These are phyloP conservation scores for Backusella australiensis DNA, from an alignment of 192 early-diverging fungal genomes.

Conservation along the genomic window DNA sequence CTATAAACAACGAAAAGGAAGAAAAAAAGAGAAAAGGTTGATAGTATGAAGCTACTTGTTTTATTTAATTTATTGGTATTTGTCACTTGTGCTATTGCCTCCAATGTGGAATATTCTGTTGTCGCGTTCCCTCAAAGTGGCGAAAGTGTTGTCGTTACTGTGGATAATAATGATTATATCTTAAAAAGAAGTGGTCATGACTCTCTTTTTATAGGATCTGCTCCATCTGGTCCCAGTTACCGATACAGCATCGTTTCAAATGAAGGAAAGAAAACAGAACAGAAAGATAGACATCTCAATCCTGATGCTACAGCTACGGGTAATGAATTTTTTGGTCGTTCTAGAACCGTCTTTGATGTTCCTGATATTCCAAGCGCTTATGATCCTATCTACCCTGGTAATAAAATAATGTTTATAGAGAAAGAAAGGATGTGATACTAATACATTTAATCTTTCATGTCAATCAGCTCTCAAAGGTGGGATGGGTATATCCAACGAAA, in stretches of 20 bases:
- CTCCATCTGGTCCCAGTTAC: constrained; percentile 8
- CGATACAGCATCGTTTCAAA: constrained; percentile 11
- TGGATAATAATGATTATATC: constrained; percentile 2
- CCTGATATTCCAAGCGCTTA: constrained; percentile 38
- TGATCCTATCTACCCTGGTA: constrained; percentile 37
- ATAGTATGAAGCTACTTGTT: not conserved
- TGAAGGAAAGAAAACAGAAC: not conserved
- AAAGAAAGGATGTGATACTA: not conserved
- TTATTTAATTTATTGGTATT: not conserved
- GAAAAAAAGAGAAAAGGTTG: not conserved
- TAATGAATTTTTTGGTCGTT: constrained; percentile 45
- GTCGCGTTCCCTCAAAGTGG: constrained; percentile 16
- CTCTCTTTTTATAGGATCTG: constrained; percentile 8
- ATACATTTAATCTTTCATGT: not conserved
- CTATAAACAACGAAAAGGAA: not conserved
- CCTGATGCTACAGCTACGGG: constrained; percentile 13
- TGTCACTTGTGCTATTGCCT: not conserved
- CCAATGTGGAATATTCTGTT: constrained; percentile 18
- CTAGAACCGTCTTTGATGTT: constrained; percentile 24
- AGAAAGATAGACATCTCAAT: not conserved
- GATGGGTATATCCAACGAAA: constrained; percentile 39
- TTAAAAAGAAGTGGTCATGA: not conserved
- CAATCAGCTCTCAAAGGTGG: constrained; percentile 15
- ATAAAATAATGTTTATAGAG: constrained; percentile 16
- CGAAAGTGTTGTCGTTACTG: constrained; percentile 17